Conservation (phyloP, 805 yeast genomes). For the Teunomyces lycoperdinae region DNA sequence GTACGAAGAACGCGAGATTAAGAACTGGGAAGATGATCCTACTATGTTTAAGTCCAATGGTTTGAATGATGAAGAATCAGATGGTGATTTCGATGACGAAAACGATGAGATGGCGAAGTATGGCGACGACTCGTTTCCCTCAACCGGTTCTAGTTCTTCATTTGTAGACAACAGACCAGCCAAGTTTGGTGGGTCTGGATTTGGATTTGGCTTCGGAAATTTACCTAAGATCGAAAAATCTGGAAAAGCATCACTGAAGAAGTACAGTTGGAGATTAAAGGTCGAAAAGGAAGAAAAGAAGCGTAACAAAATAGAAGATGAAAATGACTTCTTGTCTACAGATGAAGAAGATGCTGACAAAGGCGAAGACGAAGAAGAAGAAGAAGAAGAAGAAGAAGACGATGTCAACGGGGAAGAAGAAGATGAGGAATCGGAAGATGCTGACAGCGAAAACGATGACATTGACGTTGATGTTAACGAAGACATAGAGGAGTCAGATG, state of each 20-base stretch:
- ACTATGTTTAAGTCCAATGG: not conserved
- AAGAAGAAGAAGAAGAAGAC: constrained; percentile 15
- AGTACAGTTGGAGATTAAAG: constrained; percentile 67
- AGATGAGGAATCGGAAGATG: constrained; percentile 16
- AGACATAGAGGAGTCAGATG: constrained; percentile 10
- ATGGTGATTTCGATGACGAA: constrained; percentile 6
- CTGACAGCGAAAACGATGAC: constrained; percentile 17
- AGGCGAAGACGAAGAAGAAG: constrained; percentile 17
- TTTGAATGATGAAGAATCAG: not conserved
- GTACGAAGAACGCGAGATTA: constrained; percentile 65
- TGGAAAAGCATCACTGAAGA: constrained; percentile 32
- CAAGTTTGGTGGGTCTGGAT: constrained; percentile 56
- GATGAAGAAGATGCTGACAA: constrained; percentile 25
- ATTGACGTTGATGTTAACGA: constrained; percentile 6
- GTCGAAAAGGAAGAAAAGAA: constrained; percentile 40
- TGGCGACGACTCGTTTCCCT: constrained; percentile 11
- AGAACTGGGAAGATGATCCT: constrained; percentile 48
- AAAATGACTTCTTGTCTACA: constrained; percentile 51
- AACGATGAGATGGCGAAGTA: constrained; percentile 17
- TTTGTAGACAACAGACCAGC: constrained; percentile 74
- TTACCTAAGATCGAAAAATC: constrained; percentile 45
- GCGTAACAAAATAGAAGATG: constrained; percentile 51
- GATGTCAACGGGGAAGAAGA: constrained; percentile 17
- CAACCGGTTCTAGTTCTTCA: constrained; percentile 28
- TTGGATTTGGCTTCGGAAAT: constrained; percentile 68